Base-by-base conservation (phyloP, 129 eudicot genomes). In the Escallonia rubra region DNA sequence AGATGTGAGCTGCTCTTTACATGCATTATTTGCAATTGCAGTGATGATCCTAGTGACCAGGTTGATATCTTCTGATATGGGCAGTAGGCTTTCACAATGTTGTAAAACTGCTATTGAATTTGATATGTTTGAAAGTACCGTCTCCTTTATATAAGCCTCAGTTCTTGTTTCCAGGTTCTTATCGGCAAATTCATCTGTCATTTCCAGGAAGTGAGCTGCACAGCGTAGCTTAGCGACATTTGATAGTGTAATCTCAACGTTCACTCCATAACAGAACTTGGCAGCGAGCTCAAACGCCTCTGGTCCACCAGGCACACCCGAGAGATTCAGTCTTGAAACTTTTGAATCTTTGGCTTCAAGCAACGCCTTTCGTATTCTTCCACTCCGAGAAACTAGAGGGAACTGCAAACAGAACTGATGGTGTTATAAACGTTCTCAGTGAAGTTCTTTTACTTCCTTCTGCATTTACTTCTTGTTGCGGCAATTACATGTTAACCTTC, bases 261-360 rank as follows among this genome's bases (percentile, higher is more conserved):
- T 85, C n/a, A 90, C 73, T 4, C 99, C 99, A 60, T 89, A 94
- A 41, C 96, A 94, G 74, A 89, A 89, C 68, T 94, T 94, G 57
- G 99, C 96, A 49, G 89, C 93, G 3, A 82, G 82, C 83, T 94
- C 97, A 40, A 94, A 94, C n/a, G 99, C 84, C 58, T 85, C 90
- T 10, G 93, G 53, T 65, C 99, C 99, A 2, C 99, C 99, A 40
- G 99, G 99, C 5, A 90, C 74, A 13, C 71, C 74, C 3, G 78
- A 79, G 23, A 94, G 89, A 66, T 73, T 85, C 13, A 89, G 74
- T 59, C 87, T 76, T 14, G 85, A 70, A 53, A 54, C 55, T 64
- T 93, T 93, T 47, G 95, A 63, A 51, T 93, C 96, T 65, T 86
- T 87, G 10, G 95, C 82, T 63, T 93, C 99, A 68, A 76, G 71